Conservation (phyloP, 805 yeast genomes). For the Scheffersomyces ergatensis region DNA sequence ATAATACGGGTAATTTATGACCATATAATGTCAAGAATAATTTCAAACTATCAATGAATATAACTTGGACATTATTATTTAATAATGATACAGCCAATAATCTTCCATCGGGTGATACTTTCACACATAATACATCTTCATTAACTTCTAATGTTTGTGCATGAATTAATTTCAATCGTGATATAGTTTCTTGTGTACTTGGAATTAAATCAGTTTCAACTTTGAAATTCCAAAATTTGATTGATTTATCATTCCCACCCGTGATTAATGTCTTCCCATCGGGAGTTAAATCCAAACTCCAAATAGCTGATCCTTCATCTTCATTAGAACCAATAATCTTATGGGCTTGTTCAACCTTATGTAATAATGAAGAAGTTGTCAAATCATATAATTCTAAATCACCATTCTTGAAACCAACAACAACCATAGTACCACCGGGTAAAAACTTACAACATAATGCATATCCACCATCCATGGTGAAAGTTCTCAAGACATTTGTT, state of each 20-base stretch:
- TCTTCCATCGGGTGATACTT: conserved; percentile 75
- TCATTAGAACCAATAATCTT: conserved; percentile 22
- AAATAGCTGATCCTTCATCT: conserved; percentile 58
- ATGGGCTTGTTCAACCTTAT: conserved; percentile 69
- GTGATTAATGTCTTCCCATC: conserved; percentile 85
- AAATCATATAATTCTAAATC: conserved; percentile 81
- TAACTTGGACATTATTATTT: conserved; percentile 94
- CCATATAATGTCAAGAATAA: conserved; percentile 90
- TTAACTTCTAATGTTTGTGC: conserved; percentile 78
- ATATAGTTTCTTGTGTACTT: conserved; percentile 55
- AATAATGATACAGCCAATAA: conserved; percentile 79
- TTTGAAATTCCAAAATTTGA: conserved; percentile 85
- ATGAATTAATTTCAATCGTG: conserved; percentile 63
- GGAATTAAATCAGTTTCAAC: conserved; percentile 67
- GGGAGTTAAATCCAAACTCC: conserved; percentile 84
- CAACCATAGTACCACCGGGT: conserved; percentile 88
- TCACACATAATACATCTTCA: conserved; percentile 82
- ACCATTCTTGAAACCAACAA: conserved; percentile 88
- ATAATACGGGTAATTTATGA: conserved; percentile 91
- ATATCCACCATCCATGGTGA: conserved; percentile 73
- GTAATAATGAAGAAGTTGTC: conserved; percentile 73
- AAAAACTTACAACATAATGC: conserved; percentile 76
- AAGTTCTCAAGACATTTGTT: conserved; percentile 74
- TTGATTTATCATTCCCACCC: conserved; percentile 90
- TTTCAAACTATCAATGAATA: conserved; percentile 82